These are phyloP conservation scores for Benincasa hispida DNA, from an alignment of 306 rosid species.

Conservation along the genomic window DNA sequence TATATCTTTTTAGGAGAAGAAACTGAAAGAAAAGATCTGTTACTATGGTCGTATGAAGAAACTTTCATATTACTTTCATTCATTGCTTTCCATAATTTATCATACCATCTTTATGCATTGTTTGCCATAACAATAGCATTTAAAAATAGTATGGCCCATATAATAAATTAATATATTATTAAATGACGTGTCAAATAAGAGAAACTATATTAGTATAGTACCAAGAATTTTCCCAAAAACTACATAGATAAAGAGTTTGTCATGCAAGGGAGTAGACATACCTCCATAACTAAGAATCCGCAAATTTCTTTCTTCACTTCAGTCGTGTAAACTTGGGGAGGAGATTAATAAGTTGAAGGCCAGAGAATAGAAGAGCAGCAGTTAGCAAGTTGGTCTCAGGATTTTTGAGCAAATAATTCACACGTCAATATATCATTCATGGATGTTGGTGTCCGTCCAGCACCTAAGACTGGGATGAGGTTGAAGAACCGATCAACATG, in stretches of 20 bases:
- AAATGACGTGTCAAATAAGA: background rate
- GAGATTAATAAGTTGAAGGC: background rate
- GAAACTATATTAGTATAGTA: background rate
- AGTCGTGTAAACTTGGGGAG: background rate
- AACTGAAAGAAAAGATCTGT: background rate
- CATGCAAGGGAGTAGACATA: background rate
- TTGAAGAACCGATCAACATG: slow-evolving; percentile 49
- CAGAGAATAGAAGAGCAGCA: background rate
- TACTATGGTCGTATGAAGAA: background rate
- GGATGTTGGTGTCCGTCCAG: slow-evolving; percentile 50
- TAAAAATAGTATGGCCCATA: background rate
- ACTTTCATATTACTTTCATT: background rate
- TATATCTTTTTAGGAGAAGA: background rate
- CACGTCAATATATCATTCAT: slow-evolving; percentile 61
- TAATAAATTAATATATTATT: background rate
- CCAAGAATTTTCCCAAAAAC: background rate
- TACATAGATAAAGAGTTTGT: background rate
- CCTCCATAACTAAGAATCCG: slow-evolving; percentile 1
- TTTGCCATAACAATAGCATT: background rate
- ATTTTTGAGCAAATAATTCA: slow-evolving; percentile 60
- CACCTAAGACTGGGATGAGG: slow-evolving; percentile 74
- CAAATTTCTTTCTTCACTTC: background rate
- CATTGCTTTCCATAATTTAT: background rate
- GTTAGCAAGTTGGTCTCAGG: slow-evolving; percentile 13
- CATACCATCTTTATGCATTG: background rate